Base-by-base conservation (phyloP, 2,329 filamentous ascomycete species). In the Aspergillus sergii region DNA sequence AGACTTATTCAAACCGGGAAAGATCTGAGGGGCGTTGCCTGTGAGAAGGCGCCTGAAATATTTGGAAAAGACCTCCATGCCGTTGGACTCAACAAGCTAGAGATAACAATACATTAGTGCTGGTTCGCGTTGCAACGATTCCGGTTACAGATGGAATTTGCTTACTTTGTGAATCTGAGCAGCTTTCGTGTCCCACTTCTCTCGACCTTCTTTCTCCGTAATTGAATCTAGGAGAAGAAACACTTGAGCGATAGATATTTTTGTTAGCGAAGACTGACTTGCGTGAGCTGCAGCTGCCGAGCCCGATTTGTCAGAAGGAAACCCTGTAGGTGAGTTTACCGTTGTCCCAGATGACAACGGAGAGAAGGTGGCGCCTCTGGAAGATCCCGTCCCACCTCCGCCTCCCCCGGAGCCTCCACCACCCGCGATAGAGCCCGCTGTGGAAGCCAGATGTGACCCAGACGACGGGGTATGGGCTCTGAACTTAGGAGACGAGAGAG, bases 21-120 rank as follows among this genome's bases (percentile, higher is more conserved):
- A 98, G 77, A 99, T 95, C 74, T 95, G 90, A 67, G 90, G 84
- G 73, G 94, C 93, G 88, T 97, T 97, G 81, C 90, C 90, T 80
- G 91, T 91, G 75, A 99, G 88, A 77, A 98, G 85, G 80, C 94
- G 92, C 79, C 93, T 90, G 81, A 99, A 96, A 80, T 95, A 97
- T 84, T 94, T 96, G 65, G 92, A 89, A 79, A 94, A 97, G 76
- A 97, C 93, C 85, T 99, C 96, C 94, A 99, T 99, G 76, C 94
- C 94, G 93, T 96, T 90, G 74, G 94, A 94, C 88, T 97, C 90
- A 82, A 98, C 91, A 78, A 98, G 89, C 92, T 97, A 67, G 9
- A 56, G 34, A 26, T 9, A 41, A n/a, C 16, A 11, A 46, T 32
- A 58, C 11, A 45, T 54, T 57, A 53, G 23, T 0, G 12, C 34